Base-by-base conservation (phyloP, 192 early-diverging fungal species). In the Coemansia sp. region DNA sequence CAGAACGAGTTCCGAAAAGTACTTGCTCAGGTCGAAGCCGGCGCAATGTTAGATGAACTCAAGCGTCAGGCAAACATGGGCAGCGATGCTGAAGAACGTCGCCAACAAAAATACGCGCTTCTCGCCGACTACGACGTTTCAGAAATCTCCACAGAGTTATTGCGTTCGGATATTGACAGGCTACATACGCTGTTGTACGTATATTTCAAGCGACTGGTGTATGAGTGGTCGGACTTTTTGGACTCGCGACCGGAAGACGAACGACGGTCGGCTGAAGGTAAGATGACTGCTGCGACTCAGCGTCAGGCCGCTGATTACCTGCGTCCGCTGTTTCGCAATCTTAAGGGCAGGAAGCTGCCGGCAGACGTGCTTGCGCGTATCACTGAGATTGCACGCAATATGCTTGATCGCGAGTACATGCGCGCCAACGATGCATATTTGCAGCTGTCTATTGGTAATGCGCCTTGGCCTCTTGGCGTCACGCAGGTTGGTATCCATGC, bases 401-500 rank as follows among this genome's bases (percentile, higher is more conserved):
- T 95, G 88, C 90, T 94, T 60, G 85, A 91, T 43, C 86, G 94
- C 51, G 92, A 95, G 80, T 97, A 99, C 56, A 86, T 94, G 79
- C 86, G 91, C 61, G 98, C 98, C 9, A 95, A 95, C 68, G 95
- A 97, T 66, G 86, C 93, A 2, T 99, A 99, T 73, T 78, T 99
- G 58, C 91, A 92, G 63, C 86, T 99, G 48, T 93, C 93, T 0
- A 96, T 99, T 60, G 96, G 98, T 53, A 99, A 99, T 76, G 93
- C 96, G 22, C 95, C 98, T 0, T 99, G 98, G 98, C 98, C 96
- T 12, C 92, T 99, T 77, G 98, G 93, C 33, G 74, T 97, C 20
- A 97, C 95, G 64, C 94, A 95, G 90, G 94, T 96, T 71, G 94
- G 96, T 86, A 98, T 98, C 73, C 97, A 99, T 85, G 95, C 95